Base-by-base conservation (phyloP, 371 early-diverging fungal genomes). In the Mortierella sp. region DNA sequence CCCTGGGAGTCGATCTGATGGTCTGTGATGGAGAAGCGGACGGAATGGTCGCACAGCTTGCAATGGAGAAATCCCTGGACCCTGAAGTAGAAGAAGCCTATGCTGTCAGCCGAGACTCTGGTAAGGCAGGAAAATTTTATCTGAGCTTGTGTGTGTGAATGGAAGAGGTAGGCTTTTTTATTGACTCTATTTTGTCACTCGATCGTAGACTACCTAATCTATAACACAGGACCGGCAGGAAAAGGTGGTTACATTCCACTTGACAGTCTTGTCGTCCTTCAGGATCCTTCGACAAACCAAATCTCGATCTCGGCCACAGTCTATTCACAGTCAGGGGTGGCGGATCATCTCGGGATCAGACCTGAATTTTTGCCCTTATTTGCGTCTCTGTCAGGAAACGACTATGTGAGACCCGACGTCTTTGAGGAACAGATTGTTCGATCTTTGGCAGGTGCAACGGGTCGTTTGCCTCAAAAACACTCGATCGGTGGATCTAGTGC, bases 331-430 rank as follows among this genome's bases (percentile, higher is more conserved):
- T 58, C 76, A 1, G 44, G 43, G 2, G 66, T 89, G 6, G 83
- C 86, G 7, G 47, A 57, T 0, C 71, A 84, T 26, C 76, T 89
- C 16, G 71, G 81, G 16, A 60, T 88, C 28, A 69, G 70, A 16
- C 60, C 66, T 1, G 63, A 62, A 1, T 63, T 79, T 43, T 60
- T 89, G 15, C 88, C 89, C 0, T 57, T 89, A 0, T 83, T 89
- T 64, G 89, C 87, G 0, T 84, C 87, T 0, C 68, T 89, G 14
- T 62, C 86, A 1, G 89, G 89, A 12, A 89, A 89, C 64, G 89
- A 89, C 47, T 88, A 89, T 60, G 28, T 88, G 1, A 48, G 81
- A 14, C 72, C 69, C 1, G 83, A 84, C 4, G 80, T 86, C 12
- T 82, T 80, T 46, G 72, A 81, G 26, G 83, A 83, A 74, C 84